These are phyloP conservation scores for Syzygium grande DNA, from an alignment of 345 rosid genomes.

Conservation along the genomic window DNA sequence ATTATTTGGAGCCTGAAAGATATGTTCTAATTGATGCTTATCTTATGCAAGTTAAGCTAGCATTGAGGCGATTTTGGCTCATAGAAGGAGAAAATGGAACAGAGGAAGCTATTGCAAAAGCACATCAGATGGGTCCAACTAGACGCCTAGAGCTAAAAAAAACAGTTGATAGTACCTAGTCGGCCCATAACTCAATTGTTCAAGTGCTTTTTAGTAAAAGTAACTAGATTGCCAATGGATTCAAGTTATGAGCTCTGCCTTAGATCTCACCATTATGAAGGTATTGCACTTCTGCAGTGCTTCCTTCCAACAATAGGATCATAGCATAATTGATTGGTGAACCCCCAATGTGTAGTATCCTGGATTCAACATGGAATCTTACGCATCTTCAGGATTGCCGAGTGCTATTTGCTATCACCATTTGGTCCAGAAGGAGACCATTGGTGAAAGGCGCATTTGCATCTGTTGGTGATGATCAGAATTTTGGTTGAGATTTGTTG, in stretches of 20 bases:
- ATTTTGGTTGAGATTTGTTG: neutral
- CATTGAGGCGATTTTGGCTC: neutral
- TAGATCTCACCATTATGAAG: neutral
- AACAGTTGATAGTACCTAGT: neutral
- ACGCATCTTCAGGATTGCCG: neutral
- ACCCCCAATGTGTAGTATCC: neutral
- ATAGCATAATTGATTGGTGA: neutral
- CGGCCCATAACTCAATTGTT: neutral
- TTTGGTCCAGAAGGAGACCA: neutral
- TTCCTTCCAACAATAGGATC: neutral
- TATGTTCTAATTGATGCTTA: neutral
- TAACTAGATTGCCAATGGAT: neutral
- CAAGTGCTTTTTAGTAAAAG: neutral
- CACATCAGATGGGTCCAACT: neutral
- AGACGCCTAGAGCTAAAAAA: neutral
- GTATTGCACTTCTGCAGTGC: neutral
- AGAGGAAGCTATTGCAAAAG: neutral
- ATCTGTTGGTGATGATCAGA: neutral
- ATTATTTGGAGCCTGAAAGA: neutral
- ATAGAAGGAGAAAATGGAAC: neutral
- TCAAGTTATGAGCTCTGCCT: neutral
- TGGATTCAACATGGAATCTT: neutral
- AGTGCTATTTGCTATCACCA: neutral
- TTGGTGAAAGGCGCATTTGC: neutral
- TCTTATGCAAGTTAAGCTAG: neutral